Conservation (phyloP, 1,284 basidiomycete genomes). For the Moesziomyces sp. region DNA sequence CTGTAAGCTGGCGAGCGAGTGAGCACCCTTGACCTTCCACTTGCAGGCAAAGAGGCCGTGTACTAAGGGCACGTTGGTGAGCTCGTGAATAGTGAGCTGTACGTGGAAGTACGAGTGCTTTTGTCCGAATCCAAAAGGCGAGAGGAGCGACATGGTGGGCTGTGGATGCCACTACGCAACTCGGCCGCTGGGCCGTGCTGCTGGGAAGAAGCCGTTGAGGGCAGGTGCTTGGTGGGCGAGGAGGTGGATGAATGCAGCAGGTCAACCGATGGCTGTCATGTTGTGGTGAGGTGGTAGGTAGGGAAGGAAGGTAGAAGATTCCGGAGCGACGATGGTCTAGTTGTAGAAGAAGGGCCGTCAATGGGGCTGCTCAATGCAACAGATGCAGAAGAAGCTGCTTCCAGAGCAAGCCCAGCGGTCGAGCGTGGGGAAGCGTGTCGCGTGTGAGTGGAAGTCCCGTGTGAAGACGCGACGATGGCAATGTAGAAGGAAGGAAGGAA, state of each 20-base stretch:
- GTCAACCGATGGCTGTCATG: slow-evolving; percentile 8
- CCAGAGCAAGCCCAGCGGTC: too few relatives aligned
- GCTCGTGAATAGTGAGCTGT: slow-evolving; percentile 76
- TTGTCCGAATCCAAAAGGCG: slow-evolving; percentile 70
- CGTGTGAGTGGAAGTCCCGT: too few relatives aligned
- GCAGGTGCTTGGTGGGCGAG: not conserved
- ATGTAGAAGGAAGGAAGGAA: not conserved
- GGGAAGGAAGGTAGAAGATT: not conserved
- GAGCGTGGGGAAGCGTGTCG: not conserved
- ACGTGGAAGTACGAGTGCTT: slow-evolving; percentile 75
- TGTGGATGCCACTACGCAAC: not conserved
- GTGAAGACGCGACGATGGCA: not conserved
- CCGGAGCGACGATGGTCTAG: too few relatives aligned
- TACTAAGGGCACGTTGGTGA: slow-evolving; percentile 80
- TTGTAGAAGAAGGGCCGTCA: too few relatives aligned
- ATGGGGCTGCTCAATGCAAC: too few relatives aligned
- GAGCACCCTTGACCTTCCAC: slow-evolving; percentile 79
- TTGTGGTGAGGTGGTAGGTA: too few relatives aligned
- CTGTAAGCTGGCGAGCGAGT: slow-evolving; percentile 47
- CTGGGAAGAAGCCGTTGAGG: not conserved
- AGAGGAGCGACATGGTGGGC: slow-evolving; percentile 53
- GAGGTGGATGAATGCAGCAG: not conserved
- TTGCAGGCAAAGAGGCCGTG: slow-evolving; percentile 78
- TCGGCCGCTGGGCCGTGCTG: not conserved
- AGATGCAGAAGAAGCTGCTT: too few relatives aligned